phyloP scores from a whole-genome alignment of 768 basidiomycete species.

The Mycena latifolia region DNA sequence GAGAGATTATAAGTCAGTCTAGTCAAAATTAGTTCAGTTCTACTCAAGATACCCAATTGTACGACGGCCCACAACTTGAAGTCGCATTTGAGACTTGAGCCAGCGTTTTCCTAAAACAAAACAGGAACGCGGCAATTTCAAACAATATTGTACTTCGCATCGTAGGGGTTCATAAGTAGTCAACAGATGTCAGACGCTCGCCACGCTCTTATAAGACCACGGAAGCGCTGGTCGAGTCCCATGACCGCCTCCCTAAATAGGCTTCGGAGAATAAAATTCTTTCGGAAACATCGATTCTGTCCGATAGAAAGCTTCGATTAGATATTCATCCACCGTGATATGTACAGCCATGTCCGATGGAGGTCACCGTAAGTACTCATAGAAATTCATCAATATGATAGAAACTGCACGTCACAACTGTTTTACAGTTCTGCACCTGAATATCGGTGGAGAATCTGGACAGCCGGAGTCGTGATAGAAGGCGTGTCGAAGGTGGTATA shows the following conservation, averaged over 20 bases:
- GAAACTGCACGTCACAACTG: too few relatives aligned
- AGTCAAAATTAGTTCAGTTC: not conserved
- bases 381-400: too few relatives aligned
- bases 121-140: not conserved
- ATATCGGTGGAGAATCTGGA: slow-evolving; percentile 42
- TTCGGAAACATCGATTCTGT: slow-evolving; percentile 1
- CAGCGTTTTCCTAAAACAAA: not conserved
- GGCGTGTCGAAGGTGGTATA: slow-evolving; percentile 37
- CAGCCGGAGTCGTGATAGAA: slow-evolving; percentile 40
- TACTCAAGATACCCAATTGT: slow-evolving; percentile 33
- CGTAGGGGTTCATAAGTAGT: too few relatives aligned
- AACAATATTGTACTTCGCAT: slow-evolving; percentile 2
- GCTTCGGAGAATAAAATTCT: slow-evolving; percentile 5
- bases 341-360: not conserved
- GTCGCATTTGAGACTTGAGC: slow-evolving; percentile 6
- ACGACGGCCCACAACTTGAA: slow-evolving; percentile 8
- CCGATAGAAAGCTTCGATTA: not conserved
- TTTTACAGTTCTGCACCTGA: slow-evolving; percentile 48
- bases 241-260: not conserved
- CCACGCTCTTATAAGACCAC: not conserved
- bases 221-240: not conserved
- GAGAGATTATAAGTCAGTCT: not conserved
- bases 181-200: not conserved
- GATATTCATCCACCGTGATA: too few relatives aligned
- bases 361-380: too few relatives aligned